phyloP scores from a whole-genome alignment of 2,329 filamentous ascomycete genomes.

The Ophiostoma fasciatum region DNA sequence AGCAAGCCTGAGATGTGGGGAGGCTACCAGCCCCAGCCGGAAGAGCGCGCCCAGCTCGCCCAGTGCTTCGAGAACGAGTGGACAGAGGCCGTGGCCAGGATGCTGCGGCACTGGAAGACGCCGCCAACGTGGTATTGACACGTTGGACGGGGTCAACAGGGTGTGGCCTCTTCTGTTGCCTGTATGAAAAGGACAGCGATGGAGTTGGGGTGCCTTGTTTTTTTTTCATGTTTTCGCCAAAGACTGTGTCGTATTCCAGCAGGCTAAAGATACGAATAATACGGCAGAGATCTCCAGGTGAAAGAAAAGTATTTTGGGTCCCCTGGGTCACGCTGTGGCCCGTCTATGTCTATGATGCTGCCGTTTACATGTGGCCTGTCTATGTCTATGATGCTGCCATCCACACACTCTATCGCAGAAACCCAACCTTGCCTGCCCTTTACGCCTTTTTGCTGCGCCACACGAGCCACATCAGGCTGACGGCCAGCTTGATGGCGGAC shows the following conservation, averaged over 20 bases:
- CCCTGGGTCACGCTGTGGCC: no score
- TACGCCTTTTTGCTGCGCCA: constrained; percentile 31
- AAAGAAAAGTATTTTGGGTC: no score
- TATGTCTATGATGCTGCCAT: neutral
- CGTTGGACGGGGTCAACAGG: no score
- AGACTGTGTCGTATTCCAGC: no score
- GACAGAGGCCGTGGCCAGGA: constrained; percentile 46
- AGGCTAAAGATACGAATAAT: no score
- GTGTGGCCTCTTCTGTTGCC: neutral
- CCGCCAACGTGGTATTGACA: constrained; percentile 33
- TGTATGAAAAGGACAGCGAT: no score
- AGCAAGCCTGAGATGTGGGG: constrained; percentile 57
- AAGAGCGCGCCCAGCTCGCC: constrained; percentile 43
- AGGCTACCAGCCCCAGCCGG: constrained; percentile 35
- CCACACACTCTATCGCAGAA: no score
- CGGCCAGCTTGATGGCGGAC: constrained; percentile 36
- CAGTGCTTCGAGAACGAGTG: constrained; percentile 52
- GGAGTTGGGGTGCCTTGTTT: no score
- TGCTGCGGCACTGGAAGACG: constrained; percentile 54
- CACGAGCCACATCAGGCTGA: constrained; percentile 42
- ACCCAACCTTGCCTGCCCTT: no score
- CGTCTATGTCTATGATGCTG: no score
- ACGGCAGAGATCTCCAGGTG: no score
- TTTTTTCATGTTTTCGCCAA: no score
- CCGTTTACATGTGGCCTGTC: neutral